Conservation (phyloP, 352 stramenopile species). For the Phytophthora fragariaefolia region DNA sequence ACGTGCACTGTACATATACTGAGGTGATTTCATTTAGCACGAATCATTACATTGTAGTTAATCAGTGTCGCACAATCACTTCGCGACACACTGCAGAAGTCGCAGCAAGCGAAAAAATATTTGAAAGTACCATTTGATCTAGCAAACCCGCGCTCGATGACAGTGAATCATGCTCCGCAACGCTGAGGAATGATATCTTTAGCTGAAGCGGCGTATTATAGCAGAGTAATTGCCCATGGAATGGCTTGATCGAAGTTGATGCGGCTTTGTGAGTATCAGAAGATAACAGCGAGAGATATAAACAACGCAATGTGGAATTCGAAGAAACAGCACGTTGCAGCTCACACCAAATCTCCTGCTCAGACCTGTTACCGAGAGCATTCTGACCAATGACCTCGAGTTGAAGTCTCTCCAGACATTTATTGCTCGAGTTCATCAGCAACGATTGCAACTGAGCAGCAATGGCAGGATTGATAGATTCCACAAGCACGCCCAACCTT, state of each 20-base stretch:
- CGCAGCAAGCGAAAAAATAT: conserved; percentile 38
- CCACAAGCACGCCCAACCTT: conserved; percentile 27
- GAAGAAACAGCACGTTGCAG: conserved; percentile 17
- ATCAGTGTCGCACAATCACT: conserved; percentile 20
- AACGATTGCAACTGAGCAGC: conserved; percentile 24
- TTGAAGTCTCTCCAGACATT: conserved; percentile 30
- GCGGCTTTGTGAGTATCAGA: background rate
- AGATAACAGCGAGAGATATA: conserved; percentile 17
- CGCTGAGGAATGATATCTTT: conserved; percentile 40
- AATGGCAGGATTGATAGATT: conserved; percentile 13
- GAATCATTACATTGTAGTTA: no score
- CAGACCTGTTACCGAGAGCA: background rate
- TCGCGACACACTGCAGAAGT: conserved; percentile 22
- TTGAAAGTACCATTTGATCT: conserved; percentile 35
- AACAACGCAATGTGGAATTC: conserved; percentile 19
- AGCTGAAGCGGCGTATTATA: conserved; percentile 16
- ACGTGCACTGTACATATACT: no score
- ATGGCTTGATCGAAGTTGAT: conserved; percentile 8
- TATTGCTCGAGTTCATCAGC: conserved; percentile 9
- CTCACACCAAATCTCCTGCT: conserved; percentile 17
- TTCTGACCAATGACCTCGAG: conserved; percentile 4
- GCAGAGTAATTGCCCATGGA: conserved; percentile 29
- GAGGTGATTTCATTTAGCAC: background rate
- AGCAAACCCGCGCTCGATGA: conserved; percentile 15
- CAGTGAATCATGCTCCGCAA: conserved; percentile 20